Evolutionary conservation across 2,329 filamentous ascomycete species (phyloP).

Genomic region (Ophiostoma sp.): DNA sequence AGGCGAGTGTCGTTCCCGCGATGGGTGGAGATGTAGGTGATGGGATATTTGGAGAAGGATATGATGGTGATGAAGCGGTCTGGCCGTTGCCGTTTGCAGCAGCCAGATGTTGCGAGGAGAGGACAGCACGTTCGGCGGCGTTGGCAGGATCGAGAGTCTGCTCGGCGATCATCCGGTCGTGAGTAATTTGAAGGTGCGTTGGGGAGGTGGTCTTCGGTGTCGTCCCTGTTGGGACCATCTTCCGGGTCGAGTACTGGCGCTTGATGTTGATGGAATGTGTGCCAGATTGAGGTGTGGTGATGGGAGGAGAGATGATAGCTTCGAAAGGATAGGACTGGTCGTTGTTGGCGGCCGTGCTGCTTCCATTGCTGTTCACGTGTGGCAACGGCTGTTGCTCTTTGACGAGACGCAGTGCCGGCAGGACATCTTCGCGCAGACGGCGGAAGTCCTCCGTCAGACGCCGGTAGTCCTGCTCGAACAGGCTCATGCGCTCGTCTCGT

Average conservation of each 20-base stretch:
- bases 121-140: slow-evolving; percentile 65
- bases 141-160: slow-evolving; percentile 67
- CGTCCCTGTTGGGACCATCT: slow-evolving; percentile 60
- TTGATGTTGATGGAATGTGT: slow-evolving; percentile 60
- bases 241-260: slow-evolving; percentile 74
- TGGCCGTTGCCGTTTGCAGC: slow-evolving; percentile 66
- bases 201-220: slow-evolving; percentile 76
- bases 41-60: slow-evolving; percentile 66
- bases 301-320: slow-evolving; percentile 29
- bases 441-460: slow-evolving; percentile 86
- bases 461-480: slow-evolving; percentile 79
- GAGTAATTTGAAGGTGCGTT: slow-evolving; percentile 67
- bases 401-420: slow-evolving; percentile 84
- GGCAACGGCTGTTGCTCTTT: slow-evolving; percentile 93
- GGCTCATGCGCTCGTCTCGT: slow-evolving; percentile 84
- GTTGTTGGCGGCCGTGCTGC: slow-evolving; percentile 30
- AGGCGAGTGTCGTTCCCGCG: slow-evolving; percentile 55
- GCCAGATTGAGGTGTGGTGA: slow-evolving; percentile 42
- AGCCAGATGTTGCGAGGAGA: slow-evolving; percentile 68
- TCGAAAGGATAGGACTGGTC: slow-evolving; percentile 49
- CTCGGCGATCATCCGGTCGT: slow-evolving; percentile 65
- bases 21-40: slow-evolving; percentile 69
- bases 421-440: slow-evolving; percentile 83
- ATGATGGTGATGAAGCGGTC: slow-evolving; percentile 52
- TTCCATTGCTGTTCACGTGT: slow-evolving; percentile 43